Evolutionary conservation across 257 asterid genomes (phyloP).

Genomic region (Ballota nigra): DNA sequence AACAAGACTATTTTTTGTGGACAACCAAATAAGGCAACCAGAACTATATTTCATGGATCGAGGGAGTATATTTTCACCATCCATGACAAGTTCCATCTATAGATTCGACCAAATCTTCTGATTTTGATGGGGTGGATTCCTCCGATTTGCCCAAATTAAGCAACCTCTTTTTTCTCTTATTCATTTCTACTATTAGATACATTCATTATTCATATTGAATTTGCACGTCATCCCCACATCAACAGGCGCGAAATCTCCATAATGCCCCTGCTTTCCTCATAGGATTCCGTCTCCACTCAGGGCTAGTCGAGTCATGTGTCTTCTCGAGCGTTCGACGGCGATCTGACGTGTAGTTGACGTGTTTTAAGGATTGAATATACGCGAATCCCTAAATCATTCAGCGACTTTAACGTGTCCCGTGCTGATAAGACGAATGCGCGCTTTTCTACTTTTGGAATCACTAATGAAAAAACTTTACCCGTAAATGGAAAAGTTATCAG

Average conservation of each 20-base stretch:
- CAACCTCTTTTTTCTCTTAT: background rate
- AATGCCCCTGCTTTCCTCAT: background rate
- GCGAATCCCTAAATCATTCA: background rate
- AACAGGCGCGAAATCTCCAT: background rate
- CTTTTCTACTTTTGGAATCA: background rate
- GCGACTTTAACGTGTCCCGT: background rate
- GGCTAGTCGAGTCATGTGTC: background rate
- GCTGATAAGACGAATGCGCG: background rate
- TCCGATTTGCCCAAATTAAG: background rate
- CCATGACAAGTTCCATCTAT: background rate
- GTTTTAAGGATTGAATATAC: background rate
- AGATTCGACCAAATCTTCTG: background rate
- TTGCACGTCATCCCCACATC: background rate
- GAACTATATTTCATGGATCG: no score
- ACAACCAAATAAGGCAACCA: no score
- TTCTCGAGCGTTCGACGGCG: background rate
- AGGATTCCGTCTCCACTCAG: background rate
- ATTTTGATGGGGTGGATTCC: background rate
- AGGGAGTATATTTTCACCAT: no score
- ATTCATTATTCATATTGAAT: background rate
- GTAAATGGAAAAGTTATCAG: background rate
- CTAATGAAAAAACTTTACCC: background rate
- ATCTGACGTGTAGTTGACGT: background rate
- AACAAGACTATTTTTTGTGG: no score
- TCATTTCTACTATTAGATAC: background rate